Base-by-base conservation (phyloP, 164 flowering plant genomes). In the Magnolia kwangsiensis region DNA sequence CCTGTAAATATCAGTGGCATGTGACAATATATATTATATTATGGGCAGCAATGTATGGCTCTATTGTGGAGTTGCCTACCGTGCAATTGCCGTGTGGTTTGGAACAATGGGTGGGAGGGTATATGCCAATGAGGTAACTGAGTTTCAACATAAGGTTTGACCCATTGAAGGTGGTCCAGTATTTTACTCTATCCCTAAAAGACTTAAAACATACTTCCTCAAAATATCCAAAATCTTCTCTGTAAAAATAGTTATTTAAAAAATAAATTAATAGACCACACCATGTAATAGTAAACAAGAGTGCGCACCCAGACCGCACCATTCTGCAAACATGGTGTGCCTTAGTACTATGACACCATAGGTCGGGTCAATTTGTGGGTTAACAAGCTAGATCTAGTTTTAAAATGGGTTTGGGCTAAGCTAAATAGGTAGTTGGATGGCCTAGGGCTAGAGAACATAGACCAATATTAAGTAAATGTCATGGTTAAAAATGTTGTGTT, bases 111-210 rank as follows among this genome's bases (percentile, higher is more conserved):
- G 18, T 0, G 7, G 75, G 75, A 11, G 75, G 75, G 51, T 31
- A 73, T 6, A 5, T 31, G 18, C 75, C 75, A 4, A 16, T 61
- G 19, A 18, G 14, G 68, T 73, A 73, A n/a, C 67, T 50, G 14
- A 4, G 2, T 29, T 37, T 37, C 2, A 61, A 51, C 67, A 73
- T n/a, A 0, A 19, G 9, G 37, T 29, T 61, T 2, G 75, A 51
- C 51, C 63, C 75, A 63, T 73, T 73, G 55, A 73, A 37, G 50
- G 75, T 73, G 9, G 51, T 45, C 75, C 75, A 73, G 55, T 73
- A 73, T 45, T 73, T 73, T 5, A 73, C 75, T 49, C 75, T 73
- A 23, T 73, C 75, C 1, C 75, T 69, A 73, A 73, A 73, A 19
- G 21, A 23, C 68, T 63, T 61, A 18, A 73, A 73, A 63, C 75